A percentile compares a stretch with the other conserved stretches of the same genome.
Conservation (phyloP, 192 early-diverging fungal genomes). For the Entomortierella parvispora region DNA sequence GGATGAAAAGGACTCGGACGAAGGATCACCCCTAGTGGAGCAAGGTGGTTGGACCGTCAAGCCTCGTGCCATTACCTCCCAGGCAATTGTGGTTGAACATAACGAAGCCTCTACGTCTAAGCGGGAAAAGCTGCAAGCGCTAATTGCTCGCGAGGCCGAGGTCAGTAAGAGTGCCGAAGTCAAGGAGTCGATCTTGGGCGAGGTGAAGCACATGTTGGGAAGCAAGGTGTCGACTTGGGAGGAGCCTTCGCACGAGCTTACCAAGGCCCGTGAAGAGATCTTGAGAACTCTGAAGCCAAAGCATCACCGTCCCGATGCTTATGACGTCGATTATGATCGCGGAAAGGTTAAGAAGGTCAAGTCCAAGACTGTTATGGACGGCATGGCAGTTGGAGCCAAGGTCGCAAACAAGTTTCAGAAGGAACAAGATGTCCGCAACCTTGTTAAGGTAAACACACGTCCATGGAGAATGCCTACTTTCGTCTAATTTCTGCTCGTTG, state of each 20-base stretch:
- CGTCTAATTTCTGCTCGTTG: background rate
- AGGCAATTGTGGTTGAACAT: slow-evolving; percentile 59
- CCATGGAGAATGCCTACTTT: background rate
- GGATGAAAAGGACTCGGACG: slow-evolving; percentile 6
- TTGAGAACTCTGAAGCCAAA: slow-evolving; percentile 63
- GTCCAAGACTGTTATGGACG: slow-evolving; percentile 55
- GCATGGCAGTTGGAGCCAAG: slow-evolving; percentile 41
- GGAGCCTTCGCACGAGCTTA: slow-evolving; percentile 19
- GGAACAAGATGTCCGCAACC: slow-evolving; percentile 51
- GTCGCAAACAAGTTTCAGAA: slow-evolving; percentile 58
- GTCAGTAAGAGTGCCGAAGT: slow-evolving; percentile 55
- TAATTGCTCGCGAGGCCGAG: slow-evolving; percentile 63
- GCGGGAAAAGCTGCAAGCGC: slow-evolving; percentile 52
- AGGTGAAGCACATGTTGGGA: slow-evolving; percentile 40
- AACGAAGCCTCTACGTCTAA: slow-evolving; percentile 56
- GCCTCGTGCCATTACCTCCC: slow-evolving; percentile 54
- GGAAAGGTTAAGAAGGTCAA: slow-evolving; percentile 81
- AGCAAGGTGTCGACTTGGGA: slow-evolving; percentile 53
- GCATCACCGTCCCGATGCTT: slow-evolving; percentile 60
- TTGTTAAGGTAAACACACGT: slow-evolving; percentile 38
- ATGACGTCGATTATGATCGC: slow-evolving; percentile 79
- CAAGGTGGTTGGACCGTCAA: slow-evolving; percentile 54
- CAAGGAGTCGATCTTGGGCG: slow-evolving; percentile 62
- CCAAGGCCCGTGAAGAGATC: slow-evolving; percentile 43
- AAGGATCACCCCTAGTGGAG: slow-evolving; percentile 32